Evolutionary conservation across 1,284 basidiomycete species (phyloP).

Genomic region (Apiotrichum siamense): DNA sequence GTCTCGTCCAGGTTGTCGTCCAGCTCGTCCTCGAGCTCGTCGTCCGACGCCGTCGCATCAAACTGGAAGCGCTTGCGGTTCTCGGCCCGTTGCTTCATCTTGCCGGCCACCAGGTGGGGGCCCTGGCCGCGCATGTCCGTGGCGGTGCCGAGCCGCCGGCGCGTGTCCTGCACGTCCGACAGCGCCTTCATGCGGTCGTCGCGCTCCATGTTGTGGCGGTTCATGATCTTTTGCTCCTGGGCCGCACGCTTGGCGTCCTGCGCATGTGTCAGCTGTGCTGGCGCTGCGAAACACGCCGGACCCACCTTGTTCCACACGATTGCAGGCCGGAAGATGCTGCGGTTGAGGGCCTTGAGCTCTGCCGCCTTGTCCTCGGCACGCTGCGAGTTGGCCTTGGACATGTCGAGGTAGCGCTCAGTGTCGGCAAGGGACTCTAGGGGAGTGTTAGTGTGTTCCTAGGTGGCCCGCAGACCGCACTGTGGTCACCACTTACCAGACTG

Average conservation of each 20-base stretch:
- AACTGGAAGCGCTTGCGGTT: conserved; percentile 69
- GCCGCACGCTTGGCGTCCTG: conserved; percentile 77
- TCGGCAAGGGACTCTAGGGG: conserved; percentile 65
- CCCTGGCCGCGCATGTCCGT: conserved; percentile 49
- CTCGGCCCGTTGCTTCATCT: conserved; percentile 6
- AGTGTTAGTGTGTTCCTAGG: not conserved
- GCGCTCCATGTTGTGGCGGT: conserved; percentile 85
- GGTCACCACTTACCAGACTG: conserved; percentile 71
- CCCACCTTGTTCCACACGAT: conserved; percentile 76
- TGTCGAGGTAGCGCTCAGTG: conserved; percentile 91
- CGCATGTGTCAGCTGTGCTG: conserved; percentile 5
- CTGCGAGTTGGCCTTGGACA: conserved; percentile 80
- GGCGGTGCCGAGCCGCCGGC: conserved; percentile 75
- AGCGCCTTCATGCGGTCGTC: conserved; percentile 76
- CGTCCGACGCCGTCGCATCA: conserved; percentile 90
- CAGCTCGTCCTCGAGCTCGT: conserved; percentile 71
- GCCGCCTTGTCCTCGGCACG: conserved; percentile 90
- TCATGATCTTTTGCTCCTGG: conserved; percentile 78
- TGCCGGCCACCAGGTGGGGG: not conserved
- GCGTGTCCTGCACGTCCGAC: conserved; percentile 77
- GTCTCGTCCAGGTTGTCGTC: conserved; percentile 92
- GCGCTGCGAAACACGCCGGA: not conserved
- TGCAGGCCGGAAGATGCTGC: conserved; percentile 82
- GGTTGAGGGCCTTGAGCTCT: conserved; percentile 77
- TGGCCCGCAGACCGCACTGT: not conserved